Evolutionary conservation across 495 filamentous ascomycete genomes (phyloP).

Genomic region (Neurospora sublineolata): DNA sequence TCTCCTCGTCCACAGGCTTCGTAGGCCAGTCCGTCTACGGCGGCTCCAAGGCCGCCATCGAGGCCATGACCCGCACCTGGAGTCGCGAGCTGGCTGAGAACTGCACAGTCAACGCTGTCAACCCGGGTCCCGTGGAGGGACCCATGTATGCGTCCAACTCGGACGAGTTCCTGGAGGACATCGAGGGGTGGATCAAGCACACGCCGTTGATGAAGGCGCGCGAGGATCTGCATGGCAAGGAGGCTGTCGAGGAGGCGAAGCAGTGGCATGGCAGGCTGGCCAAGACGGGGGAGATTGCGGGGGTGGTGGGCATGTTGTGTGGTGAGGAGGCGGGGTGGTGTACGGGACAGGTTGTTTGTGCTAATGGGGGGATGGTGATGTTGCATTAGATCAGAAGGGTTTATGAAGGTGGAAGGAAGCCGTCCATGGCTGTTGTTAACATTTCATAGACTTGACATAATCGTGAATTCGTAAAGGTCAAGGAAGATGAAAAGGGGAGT

Average conservation of each 20-base stretch:
- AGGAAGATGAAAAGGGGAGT: not conserved
- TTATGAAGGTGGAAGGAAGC: not conserved
- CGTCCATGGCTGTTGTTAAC: not conserved
- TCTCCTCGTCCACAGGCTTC: conserved; percentile 60
- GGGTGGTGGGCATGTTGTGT: conserved; percentile 76
- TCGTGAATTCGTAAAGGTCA: not conserved
- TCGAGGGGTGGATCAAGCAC: conserved; percentile 48
- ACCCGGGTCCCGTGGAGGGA: conserved; percentile 77
- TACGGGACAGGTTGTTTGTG: conserved; percentile 76
- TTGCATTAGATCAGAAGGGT: conserved; percentile 20
- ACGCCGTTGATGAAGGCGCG: conserved; percentile 51
- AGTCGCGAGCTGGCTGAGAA: conserved; percentile 65
- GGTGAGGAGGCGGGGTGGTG: conserved; percentile 61
- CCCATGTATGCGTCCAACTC: conserved; percentile 48
- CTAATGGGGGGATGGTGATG: conserved; percentile 75
- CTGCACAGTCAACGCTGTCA: conserved; percentile 76
- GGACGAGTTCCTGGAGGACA: conserved; percentile 26
- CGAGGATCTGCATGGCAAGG: conserved; percentile 47
- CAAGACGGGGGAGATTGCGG: conserved; percentile 67
- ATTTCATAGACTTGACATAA: not conserved
- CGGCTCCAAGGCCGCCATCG: conserved; percentile 79
- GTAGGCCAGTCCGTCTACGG: conserved; percentile 66
- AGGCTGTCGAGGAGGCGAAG: conserved; percentile 45
- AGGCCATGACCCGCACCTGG: conserved; percentile 91
- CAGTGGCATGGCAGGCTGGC: conserved; percentile 55